phyloP scores from a whole-genome alignment of 2,329 filamentous ascomycete species.

The Clonostachys sp. region DNA sequence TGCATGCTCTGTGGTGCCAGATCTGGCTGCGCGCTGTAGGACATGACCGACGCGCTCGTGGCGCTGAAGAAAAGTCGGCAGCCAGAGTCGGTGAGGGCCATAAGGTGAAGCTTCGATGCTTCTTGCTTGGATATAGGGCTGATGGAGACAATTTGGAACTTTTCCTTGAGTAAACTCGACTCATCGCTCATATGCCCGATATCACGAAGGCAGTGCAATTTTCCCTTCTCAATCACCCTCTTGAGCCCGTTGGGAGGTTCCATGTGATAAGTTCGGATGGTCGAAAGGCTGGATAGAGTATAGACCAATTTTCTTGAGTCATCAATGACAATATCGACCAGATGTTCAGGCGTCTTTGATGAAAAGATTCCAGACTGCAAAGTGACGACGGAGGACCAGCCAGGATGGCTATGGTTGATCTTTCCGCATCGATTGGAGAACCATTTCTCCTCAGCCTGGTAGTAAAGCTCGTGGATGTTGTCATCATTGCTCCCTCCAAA shows the following conservation, averaged over 20 bases:
- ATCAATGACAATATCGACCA: slow-evolving; percentile 80
- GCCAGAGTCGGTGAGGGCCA: slow-evolving; percentile 86
- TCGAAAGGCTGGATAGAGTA: slow-evolving; percentile 81
- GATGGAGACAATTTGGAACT: slow-evolving; percentile 75
- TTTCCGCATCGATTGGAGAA: slow-evolving; percentile 85
- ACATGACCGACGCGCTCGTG: slow-evolving; percentile 70
- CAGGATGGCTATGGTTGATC: slow-evolving; percentile 78
- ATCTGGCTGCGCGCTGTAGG: slow-evolving; percentile 54
- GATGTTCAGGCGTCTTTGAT: slow-evolving; percentile 52
- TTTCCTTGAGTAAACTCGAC: slow-evolving; percentile 64
- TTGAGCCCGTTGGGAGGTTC: slow-evolving; percentile 58
- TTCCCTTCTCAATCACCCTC: slow-evolving; percentile 63
- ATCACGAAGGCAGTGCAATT: slow-evolving; percentile 58
- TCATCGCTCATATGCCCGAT: slow-evolving; percentile 82
- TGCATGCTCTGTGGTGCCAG: slow-evolving; percentile 89
- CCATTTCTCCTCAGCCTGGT: slow-evolving; percentile 97
- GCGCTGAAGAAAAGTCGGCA: slow-evolving; percentile 91
- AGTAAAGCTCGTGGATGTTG: slow-evolving; percentile 90
- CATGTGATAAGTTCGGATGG: slow-evolving; percentile 89
- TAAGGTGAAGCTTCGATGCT: slow-evolving; percentile 78
- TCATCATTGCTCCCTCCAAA: slow-evolving; percentile 78
- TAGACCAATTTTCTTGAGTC: slow-evolving; percentile 86
- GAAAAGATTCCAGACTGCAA: slow-evolving; percentile 45
- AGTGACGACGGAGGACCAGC: slow-evolving; percentile 61
- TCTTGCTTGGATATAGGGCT: slow-evolving; percentile 77